Evolutionary conservation across 345 rosid genomes (phyloP).

Genomic region (Citrus australasica): DNA sequence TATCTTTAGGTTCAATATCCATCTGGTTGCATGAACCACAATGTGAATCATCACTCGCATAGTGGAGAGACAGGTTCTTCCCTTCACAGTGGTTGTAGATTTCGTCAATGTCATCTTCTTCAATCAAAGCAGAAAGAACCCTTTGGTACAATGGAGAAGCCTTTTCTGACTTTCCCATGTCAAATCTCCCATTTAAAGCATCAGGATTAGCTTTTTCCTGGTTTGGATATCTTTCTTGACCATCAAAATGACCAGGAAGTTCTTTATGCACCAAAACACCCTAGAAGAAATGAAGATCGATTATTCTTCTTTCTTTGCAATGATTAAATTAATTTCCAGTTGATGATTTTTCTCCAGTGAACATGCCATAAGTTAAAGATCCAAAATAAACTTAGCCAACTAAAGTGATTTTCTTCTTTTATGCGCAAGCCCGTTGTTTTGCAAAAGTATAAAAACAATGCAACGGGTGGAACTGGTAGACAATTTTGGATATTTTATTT

Average conservation of each 20-base stretch:
- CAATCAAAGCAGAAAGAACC: constrained; percentile 89
- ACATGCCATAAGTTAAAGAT: constrained; percentile 1
- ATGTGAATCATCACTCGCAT: constrained; percentile 94
- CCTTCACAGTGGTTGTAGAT: constrained; percentile 53
- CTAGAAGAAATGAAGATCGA: constrained; percentile 31
- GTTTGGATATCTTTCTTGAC: constrained; percentile 31
- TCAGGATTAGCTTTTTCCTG: constrained; percentile 39
- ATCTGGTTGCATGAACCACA: constrained; percentile 90
- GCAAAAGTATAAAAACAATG: no score
- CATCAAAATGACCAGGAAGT: constrained; percentile 32
- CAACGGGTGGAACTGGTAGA: background rate
- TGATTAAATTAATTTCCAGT: constrained; percentile 1
- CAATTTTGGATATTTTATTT: background rate
- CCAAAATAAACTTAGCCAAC: background rate
- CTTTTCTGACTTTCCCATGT: constrained; percentile 54
- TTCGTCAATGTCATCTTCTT: constrained; percentile 90
- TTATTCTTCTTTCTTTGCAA: background rate
- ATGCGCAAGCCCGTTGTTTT: background rate
- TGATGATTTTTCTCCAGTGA: background rate
- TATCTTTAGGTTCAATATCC: constrained; percentile 76
- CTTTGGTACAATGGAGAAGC: constrained; percentile 76
- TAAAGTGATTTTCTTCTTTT: background rate
- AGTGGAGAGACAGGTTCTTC: constrained; percentile 71
- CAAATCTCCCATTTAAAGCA: constrained; percentile 44
- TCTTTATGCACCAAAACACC: constrained; percentile 46